Evolutionary conservation across 2,329 filamentous ascomycete species (phyloP).

Genomic region (Ophiostoma novo-ulmi): DNA sequence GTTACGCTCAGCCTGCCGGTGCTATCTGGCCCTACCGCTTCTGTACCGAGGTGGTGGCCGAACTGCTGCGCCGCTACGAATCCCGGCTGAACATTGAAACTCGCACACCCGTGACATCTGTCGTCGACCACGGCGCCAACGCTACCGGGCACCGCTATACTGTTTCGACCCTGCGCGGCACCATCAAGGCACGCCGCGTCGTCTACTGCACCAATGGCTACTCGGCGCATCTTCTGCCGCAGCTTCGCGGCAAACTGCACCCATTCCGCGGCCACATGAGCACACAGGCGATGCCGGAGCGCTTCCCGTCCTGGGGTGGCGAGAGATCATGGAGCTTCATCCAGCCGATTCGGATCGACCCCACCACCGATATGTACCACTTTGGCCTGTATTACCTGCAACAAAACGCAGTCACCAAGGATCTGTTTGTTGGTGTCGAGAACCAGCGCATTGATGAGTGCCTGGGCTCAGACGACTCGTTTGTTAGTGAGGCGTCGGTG

Average conservation of each 20-base stretch:
- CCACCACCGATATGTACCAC: slow-evolving; percentile 9
- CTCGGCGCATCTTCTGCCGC: slow-evolving; percentile 40
- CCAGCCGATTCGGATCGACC: not conserved
- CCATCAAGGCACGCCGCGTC: slow-evolving; percentile 34
- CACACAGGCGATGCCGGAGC: slow-evolving; percentile 34
- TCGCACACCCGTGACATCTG: slow-evolving; percentile 32
- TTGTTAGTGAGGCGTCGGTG: not conserved
- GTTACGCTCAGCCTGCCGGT: slow-evolving; percentile 31
- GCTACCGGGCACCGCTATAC: slow-evolving; percentile 32
- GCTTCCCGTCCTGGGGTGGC: slow-evolving; percentile 22
- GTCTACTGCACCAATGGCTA: slow-evolving; percentile 43
- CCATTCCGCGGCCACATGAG: slow-evolving; percentile 42
- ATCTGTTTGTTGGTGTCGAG: slow-evolving; percentile 26
- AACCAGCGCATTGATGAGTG: slow-evolving; percentile 19
- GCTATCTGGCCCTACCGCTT: slow-evolving; percentile 40
- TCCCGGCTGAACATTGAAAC: slow-evolving; percentile 26
- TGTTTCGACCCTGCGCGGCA: slow-evolving; percentile 35
- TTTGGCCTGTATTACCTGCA: slow-evolving; percentile 25
- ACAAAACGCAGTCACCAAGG: slow-evolving; percentile 18
- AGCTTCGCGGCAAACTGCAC: slow-evolving; percentile 36
- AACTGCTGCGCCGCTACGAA: slow-evolving; percentile 31
- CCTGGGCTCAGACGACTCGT: slow-evolving; percentile 18
- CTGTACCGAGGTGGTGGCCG: slow-evolving; percentile 35
- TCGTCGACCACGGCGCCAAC: slow-evolving; percentile 16
- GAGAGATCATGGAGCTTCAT: slow-evolving; percentile 27